Conservation (phyloP, 2,329 filamentous ascomycete species). For the Trichoderma lentiforme region DNA sequence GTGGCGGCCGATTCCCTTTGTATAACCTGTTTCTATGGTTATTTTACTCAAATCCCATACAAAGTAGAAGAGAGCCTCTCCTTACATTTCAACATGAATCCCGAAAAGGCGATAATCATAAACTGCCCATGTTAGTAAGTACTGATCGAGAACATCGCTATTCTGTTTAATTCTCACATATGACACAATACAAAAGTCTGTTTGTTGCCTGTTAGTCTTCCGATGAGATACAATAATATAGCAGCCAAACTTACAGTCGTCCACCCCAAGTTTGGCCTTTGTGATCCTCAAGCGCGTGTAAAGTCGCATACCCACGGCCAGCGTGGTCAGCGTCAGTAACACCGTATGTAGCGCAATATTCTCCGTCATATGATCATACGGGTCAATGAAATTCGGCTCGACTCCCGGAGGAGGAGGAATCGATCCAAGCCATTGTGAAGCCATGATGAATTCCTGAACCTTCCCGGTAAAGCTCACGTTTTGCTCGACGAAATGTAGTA, state of each 20-base stretch:
- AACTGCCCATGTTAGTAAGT: neutral
- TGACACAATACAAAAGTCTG: neutral
- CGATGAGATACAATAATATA: neutral
- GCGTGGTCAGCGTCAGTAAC: neutral
- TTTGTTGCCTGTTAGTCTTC: neutral
- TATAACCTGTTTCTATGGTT: neutral
- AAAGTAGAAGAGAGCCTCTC: neutral
- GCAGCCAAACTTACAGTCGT: neutral
- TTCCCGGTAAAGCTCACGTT: neutral
- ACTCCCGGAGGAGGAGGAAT: neutral
- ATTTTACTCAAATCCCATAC: neutral
- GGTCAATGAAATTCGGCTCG: neutral
- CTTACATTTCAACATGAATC: neutral
- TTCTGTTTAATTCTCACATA: neutral
- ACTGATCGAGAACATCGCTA: too few relatives aligned
- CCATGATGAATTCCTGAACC: neutral
- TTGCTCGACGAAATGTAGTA: neutral
- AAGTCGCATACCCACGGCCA: neutral
- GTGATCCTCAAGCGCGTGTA: neutral
- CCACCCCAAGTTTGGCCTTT: neutral
- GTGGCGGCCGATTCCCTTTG: neutral
- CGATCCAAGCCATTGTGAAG: neutral
- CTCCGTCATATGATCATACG: neutral
- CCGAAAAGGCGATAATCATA: neutral
- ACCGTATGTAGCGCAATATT: neutral